Conservation (phyloP, 257 asterid species). For the Solanum dulcamara region DNA sequence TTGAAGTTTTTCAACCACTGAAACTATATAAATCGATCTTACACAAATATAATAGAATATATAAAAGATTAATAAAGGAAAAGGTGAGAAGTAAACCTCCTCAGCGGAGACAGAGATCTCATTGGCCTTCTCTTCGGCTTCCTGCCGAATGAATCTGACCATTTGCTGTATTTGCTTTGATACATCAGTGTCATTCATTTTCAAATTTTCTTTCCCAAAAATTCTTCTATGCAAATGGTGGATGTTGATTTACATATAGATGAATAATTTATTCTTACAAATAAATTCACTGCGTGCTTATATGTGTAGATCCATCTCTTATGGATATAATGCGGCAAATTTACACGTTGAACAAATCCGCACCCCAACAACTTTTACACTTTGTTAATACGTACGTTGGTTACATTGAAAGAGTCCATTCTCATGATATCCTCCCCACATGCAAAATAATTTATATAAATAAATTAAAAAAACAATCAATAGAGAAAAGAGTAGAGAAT, state of each 20-base stretch:
- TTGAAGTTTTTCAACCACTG: background rate
- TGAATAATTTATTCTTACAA: background rate
- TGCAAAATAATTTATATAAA: background rate
- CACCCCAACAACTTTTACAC: background rate
- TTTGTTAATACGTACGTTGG: background rate
- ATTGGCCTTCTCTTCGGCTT: constrained; percentile 51
- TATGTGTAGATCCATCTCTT: background rate
- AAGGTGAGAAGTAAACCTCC: constrained; percentile 15
- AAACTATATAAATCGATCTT: background rate
- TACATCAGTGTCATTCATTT: constrained; percentile 36
- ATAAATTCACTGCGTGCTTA: background rate
- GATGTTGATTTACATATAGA: background rate
- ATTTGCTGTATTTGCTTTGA: constrained; percentile 56
- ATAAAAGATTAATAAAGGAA: background rate
- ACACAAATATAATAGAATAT: background rate
- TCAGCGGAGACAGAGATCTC: constrained; percentile 48
- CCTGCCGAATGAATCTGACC: constrained; percentile 52
- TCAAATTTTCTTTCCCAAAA: background rate
- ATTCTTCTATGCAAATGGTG: background rate
- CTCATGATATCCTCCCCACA: background rate
- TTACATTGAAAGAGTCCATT: background rate
- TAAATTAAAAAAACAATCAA: background rate
- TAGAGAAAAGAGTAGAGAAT: background rate
- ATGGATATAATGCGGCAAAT: background rate
- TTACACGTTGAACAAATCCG: background rate